Evolutionary conservation across 495 filamentous ascomycete genomes (phyloP), one percentile per base, ranked within the genome.

Genomic region (Penicillium pulvis): DNA sequence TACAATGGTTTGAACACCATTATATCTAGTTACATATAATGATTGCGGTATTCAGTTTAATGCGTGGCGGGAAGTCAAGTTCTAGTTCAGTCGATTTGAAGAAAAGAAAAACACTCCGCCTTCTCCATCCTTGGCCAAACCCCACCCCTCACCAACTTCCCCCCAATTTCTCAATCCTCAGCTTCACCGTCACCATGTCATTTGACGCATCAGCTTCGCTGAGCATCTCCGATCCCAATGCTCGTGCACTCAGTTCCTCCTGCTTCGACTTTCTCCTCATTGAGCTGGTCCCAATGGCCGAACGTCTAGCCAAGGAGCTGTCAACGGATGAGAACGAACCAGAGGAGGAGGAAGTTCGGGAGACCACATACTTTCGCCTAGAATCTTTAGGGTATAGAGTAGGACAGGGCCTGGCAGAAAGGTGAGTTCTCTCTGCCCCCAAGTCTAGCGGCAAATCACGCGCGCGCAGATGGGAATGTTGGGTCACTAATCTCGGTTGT

Each of bases 251-350:
- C 50, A 87, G 81, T 71, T 83, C 88, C 35, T 90, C 93, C 33
- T 90, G 88, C 60, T 84, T 98, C 55, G 94, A 98, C 68, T 86
- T 98, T 59, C 85, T 98, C 14, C 82, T 98, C 59, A 97, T 98
- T 65, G 94, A 98, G 76, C 81, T 98, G 51, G 94, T 98, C 26
- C 94, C 94, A 45, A 88, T 97, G 84, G 90, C 95, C 4, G 91
- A 94, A 71, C 85, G 94, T 53, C 72, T 98, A 19, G 72, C 78
- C 3, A 71, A 66, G 44, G 71, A 81, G 17, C 67, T 82, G 16
- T 53, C 66, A 11, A 53, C 69, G 8, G 62, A 72, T 7, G 71
- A 74, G 17, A 68, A 66, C 42, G 53, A 58, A 54, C 60, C 84
- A 20, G 91, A 95, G 64, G 87, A 91, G 45, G 91, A 94, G 30